A percentile compares a stretch with the other conserved stretches of the same genome.
These are phyloP conservation scores for Talaromyces marneffei DNA, from an alignment of 2,329 filamentous ascomycete genomes.

Conservation along the genomic window DNA sequence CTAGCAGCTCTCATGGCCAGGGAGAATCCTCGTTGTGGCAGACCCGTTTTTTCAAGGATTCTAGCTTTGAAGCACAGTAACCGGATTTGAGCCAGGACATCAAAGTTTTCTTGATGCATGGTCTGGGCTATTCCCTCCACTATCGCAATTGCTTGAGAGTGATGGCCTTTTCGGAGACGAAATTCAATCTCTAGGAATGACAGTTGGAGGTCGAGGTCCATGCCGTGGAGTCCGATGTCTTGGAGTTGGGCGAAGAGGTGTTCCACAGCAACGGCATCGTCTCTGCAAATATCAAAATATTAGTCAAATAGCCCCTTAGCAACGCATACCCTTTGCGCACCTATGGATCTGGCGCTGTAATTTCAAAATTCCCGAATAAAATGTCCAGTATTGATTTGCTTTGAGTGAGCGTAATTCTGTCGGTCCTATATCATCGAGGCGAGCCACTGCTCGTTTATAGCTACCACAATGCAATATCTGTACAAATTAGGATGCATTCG, in stretches of 20 bases:
- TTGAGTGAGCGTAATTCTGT: constrained; percentile 67
- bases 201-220: constrained; percentile 56
- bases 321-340: constrained; percentile 27
- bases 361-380: constrained; percentile 40
- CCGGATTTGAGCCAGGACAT: constrained; percentile 63
- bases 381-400: constrained; percentile 56
- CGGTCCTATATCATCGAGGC: constrained; percentile 55
- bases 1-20: constrained; percentile 68
- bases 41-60: constrained; percentile 62
- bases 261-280: constrained; percentile 52
- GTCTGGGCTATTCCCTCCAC: constrained; percentile 51
- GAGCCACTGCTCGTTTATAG: constrained; percentile 62
- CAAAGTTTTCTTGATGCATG: constrained; percentile 50
- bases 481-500: neutral
- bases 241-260: constrained; percentile 54
- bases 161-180: constrained; percentile 49
- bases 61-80: constrained; percentile 68
- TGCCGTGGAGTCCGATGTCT: constrained; percentile 48
- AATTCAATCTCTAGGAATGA: constrained; percentile 57
- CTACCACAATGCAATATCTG: constrained; percentile 59
- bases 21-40: constrained; percentile 69
- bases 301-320: neutral
- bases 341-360: constrained; percentile 38
- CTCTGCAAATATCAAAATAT: constrained; percentile 32
- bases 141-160: constrained; percentile 47